Evolutionary conservation across 306 rosid species (phyloP), one percentile per base, ranked within the genome.

Genomic region (Gillenia trifoliata): DNA sequence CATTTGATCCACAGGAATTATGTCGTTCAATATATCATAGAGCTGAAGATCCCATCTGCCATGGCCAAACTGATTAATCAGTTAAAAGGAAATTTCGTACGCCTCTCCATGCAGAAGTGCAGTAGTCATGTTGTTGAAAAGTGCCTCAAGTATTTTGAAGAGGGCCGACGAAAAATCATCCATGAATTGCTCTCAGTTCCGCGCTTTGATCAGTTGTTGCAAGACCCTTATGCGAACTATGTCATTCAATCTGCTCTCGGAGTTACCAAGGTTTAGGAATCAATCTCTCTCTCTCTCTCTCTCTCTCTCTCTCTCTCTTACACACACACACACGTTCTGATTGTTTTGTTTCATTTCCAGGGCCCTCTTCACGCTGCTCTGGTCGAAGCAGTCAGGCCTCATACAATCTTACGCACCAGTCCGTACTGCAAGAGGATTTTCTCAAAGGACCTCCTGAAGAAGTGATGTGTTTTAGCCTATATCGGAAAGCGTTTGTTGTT

Each of bases 121-220:
- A 86, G 97, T 78, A 91, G 97, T 66, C 94, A 91, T 20, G 94
- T 91, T 30, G 87, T 91, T 49, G 94, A 91, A 71, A 91, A 86
- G 75, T 89, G 89, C 77, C 92, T 91, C 5, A 66, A 45, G 74
- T 73, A 81, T 66, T 23, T 83, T 71, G 79, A 30, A 66, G 89
- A 83, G 50, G 76, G 79, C 73, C 85, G 94, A 63, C 38, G 82
- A 7, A 87, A 70, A 66, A 79, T 91, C 64, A 80, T 89, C 77
- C 67, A 80, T 8, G 97, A 91, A 77, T 64, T 91, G 77, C 74
- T 84, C 30, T 67, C 85, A 34, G 64, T 54, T 55, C 72, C 86
- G 34, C 83, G 74, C 61, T 86, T 91, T 49, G 92, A 87, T 12
- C 83, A 78, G 74, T 66, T 91, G 70, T 49, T 91, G 81, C 92